Evolutionary conservation across 2,329 filamentous ascomycete species (phyloP), one percentile per base, ranked within the genome.

Genomic region (Paecilomyces variotii): DNA sequence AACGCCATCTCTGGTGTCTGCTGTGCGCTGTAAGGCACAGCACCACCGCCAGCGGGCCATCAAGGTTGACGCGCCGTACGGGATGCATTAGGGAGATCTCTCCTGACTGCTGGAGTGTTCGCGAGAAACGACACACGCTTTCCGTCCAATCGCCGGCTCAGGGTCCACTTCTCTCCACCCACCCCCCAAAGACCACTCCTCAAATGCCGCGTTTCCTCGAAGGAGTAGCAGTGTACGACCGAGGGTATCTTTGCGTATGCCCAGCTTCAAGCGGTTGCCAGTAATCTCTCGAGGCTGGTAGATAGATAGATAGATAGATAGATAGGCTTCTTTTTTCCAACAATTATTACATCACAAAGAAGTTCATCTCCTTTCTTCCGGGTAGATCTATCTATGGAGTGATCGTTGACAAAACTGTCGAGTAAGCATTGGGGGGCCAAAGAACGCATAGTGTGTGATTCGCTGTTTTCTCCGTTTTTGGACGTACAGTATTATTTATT

Each of bases 181-280:
- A 19, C 19, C 39, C 39, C 14, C 39, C 14, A 14, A 45, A 45
- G n/a, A 45, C 39, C 39, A 45, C 14, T 45, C 39, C 39, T 45
- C 53, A 54, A 34, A 52, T 52, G 27, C 27, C 50, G 50, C 50
- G 50, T 52, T 52, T 52, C 50, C 50, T 52, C 50, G 27, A 52
- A 52, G 24, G 50, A 52, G 50, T 26, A 52, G 50, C 25, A 24
- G 25, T 26, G 10, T 28, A 52, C 50, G 50, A 52, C 10, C 25
- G 12, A 10, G 25, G 19, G 19, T 45, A 19, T 45, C 1, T 24
- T 45, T 19, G 39, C 39, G 39, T 19, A 7, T 45, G 39, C 39
- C 39, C 14, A n/a, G 12, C n/a, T 45, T 45, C 10, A 34, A 34
- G 19, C 7, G 14, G 19, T 19, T 45, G n/a, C 39, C n/a, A 19